These are phyloP conservation scores for Sarocladium oryzae DNA, from an alignment of 2,329 filamentous ascomycete genomes.

Conservation along the genomic window DNA sequence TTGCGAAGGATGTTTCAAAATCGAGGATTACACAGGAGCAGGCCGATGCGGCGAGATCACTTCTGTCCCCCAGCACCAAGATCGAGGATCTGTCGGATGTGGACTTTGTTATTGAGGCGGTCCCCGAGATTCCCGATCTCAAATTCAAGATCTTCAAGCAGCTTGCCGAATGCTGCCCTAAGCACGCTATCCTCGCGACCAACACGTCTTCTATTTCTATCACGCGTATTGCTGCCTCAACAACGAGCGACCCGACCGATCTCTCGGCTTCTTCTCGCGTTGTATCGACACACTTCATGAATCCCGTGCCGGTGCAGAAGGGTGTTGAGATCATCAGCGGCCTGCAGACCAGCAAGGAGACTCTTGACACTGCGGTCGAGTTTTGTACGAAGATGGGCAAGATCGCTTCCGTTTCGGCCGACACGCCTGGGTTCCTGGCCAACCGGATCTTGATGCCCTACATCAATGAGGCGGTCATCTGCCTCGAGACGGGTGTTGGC, in stretches of 20 bases:
- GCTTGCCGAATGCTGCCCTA: constrained; percentile 73
- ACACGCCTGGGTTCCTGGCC: constrained; percentile 89
- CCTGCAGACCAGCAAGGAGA: constrained; percentile 79
- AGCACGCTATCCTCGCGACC: constrained; percentile 86
- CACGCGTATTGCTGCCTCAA: constrained; percentile 87
- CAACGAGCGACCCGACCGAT: constrained; percentile 70
- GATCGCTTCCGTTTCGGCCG: constrained; percentile 77
- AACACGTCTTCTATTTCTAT: constrained; percentile 99
- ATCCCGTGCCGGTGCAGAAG: constrained; percentile 93
- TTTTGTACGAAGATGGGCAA: constrained; percentile 94
- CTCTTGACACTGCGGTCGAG: constrained; percentile 72
- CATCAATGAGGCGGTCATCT: constrained; percentile 97
- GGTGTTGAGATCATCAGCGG: constrained; percentile 97
- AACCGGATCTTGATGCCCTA: constrained; percentile 99
- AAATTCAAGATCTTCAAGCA: constrained; percentile 84
- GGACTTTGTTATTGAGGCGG: constrained; percentile 96
- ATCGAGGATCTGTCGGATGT: constrained; percentile 74
- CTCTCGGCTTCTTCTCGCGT: constrained; percentile 79
- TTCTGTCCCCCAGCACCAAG: constrained; percentile 63
- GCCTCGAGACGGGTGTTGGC: constrained; percentile 88
- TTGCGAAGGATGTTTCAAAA: constrained; percentile 89
- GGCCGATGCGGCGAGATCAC: constrained; percentile 64
- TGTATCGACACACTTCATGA: constrained; percentile 98
- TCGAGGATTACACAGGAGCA: constrained; percentile 76
- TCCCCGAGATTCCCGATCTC: constrained; percentile 82